These are phyloP conservation scores for Helminthosporium solani DNA, from an alignment of 2,329 filamentous ascomycete species.

Conservation along the genomic window DNA sequence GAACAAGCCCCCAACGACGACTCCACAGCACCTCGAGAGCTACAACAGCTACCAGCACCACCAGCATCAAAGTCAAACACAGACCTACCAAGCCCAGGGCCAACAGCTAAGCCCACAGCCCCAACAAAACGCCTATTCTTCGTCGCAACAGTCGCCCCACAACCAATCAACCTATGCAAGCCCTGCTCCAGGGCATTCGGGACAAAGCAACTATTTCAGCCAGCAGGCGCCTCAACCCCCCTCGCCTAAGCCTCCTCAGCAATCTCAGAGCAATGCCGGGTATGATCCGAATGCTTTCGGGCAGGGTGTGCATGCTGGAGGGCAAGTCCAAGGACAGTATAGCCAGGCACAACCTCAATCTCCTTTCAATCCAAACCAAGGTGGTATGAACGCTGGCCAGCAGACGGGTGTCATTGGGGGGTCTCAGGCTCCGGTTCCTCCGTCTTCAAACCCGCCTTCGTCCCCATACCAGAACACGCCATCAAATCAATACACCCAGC, in stretches of 20 bases:
- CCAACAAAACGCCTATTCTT: conserved; percentile 19
- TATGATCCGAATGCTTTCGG: conserved; percentile 15
- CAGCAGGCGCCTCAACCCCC: conserved; percentile 16
- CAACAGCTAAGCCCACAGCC: conserved; percentile 12
- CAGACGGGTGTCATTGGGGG: conserved; percentile 29
- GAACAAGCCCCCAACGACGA: conserved; percentile 23
- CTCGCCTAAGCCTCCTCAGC: conserved; percentile 7
- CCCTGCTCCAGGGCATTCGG: conserved; percentile 19
- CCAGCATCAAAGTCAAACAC: conserved; percentile 22
- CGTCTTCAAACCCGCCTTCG: conserved; percentile 11
- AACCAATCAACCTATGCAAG: conserved; percentile 25
- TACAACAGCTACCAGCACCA: conserved; percentile 37
- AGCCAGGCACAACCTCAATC: conserved; percentile 4
- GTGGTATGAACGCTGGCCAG: conserved; percentile 20
- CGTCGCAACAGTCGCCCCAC: conserved; percentile 29
- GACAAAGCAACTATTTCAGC: conserved; percentile 31
- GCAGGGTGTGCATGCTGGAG: conserved; percentile 12
- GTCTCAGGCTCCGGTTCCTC: conserved; percentile 8
- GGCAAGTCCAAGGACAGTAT: conserved; percentile 8
- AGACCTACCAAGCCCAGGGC: conserved; percentile 16
- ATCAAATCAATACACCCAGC: conserved; percentile 10
- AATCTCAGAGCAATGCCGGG: conserved; percentile 8
- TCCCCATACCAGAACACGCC: conserved; percentile 13
- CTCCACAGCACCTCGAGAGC: conserved; percentile 32
- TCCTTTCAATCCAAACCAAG: conserved; percentile 4